A percentile compares a stretch with the other conserved stretches of the same genome.
Evolutionary conservation across 352 stramenopile species (phyloP).

Genomic region (Pythium rishiriense): DNA sequence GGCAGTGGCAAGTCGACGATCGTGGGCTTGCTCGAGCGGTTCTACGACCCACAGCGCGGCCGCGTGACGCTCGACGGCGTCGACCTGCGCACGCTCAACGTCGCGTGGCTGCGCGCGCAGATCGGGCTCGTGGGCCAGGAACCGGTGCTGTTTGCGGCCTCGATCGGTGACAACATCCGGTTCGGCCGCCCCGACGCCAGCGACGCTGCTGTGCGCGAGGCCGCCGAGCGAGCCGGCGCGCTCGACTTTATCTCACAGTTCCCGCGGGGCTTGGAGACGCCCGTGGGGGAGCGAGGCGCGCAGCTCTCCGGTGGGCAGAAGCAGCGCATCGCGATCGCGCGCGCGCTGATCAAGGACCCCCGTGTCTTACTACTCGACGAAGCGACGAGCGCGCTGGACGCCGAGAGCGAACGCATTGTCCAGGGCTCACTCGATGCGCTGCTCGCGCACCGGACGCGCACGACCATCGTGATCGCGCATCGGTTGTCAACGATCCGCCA

Average conservation of each 20-base stretch:
- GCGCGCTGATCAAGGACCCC: slow-evolving; percentile 43
- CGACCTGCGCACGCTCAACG: slow-evolving; percentile 59
- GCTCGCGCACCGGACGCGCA: slow-evolving; percentile 46
- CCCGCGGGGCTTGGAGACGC: slow-evolving; percentile 49
- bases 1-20: slow-evolving; percentile 38
- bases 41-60: slow-evolving; percentile 79
- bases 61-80: slow-evolving; percentile 67
- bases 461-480: slow-evolving; percentile 94
- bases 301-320: slow-evolving; percentile 76
- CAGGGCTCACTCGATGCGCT: slow-evolving; percentile 66
- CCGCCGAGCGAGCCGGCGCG: slow-evolving; percentile 24
- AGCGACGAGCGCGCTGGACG: slow-evolving; percentile 65
- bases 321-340: slow-evolving; percentile 59
- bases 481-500: slow-evolving; percentile 69
- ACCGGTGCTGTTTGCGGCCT: slow-evolving; percentile 79
- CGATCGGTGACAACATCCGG: slow-evolving; percentile 89
- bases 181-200: slow-evolving; percentile 16
- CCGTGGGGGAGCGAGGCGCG: slow-evolving; percentile 69
- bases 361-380: slow-evolving; percentile 62
- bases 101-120: slow-evolving; percentile 55
- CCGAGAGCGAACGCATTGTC: slow-evolving; percentile 74
- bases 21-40: slow-evolving; percentile 63
- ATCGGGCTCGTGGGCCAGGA: slow-evolving; percentile 68
- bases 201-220: neutral
- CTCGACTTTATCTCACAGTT: slow-evolving; percentile 33